Percentiles rank a stretch among this genome's conserved stretches.
Conservation (phyloP, 345 rosid species). For the Hibiscus tridactylites region DNA sequence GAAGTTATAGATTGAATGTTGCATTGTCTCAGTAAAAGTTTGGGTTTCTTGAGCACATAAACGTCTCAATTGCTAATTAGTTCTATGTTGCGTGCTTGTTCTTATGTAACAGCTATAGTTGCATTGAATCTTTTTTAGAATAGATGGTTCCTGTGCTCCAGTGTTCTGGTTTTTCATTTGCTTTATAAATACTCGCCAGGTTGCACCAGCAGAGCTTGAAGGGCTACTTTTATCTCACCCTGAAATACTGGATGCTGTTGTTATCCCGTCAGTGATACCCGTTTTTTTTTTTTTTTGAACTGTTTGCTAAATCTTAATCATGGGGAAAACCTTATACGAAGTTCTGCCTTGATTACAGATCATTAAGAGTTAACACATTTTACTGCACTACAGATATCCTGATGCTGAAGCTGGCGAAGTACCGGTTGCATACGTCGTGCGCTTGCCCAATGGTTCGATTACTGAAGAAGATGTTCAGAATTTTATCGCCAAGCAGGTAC, state of each 20-base stretch:
- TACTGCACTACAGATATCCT: slow-evolving; percentile 47
- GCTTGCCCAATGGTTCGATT: slow-evolving; percentile 52
- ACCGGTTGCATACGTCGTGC: slow-evolving; percentile 75
- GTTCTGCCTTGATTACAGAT: not conserved
- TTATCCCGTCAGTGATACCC: slow-evolving; percentile 70
- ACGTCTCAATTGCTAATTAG: too few species aligned
- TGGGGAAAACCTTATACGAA: not conserved
- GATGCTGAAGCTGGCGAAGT: slow-evolving; percentile 96
- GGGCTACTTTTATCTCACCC: slow-evolving; percentile 87
- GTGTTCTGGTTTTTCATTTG: not conserved
- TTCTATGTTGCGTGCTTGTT: too few species aligned
- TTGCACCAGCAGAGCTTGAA: slow-evolving; percentile 99
- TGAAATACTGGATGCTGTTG: slow-evolving; percentile 73
- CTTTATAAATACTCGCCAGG: slow-evolving; percentile 30
- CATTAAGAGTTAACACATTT: not conserved
- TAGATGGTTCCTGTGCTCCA: too few species aligned
- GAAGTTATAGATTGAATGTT: too few species aligned
- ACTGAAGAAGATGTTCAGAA: slow-evolving; percentile 55
- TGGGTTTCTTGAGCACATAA: too few species aligned
- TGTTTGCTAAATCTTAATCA: not conserved
- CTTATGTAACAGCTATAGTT: too few species aligned
- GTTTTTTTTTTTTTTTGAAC: too few species aligned
- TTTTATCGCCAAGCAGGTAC: slow-evolving; percentile 78
- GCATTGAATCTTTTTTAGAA: not conserved
- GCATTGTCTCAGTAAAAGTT: too few species aligned